A percentile compares a stretch with the other conserved stretches of the same genome.
phyloP scores from a whole-genome alignment of 441 rosid species.

The Populus tomentosa region DNA sequence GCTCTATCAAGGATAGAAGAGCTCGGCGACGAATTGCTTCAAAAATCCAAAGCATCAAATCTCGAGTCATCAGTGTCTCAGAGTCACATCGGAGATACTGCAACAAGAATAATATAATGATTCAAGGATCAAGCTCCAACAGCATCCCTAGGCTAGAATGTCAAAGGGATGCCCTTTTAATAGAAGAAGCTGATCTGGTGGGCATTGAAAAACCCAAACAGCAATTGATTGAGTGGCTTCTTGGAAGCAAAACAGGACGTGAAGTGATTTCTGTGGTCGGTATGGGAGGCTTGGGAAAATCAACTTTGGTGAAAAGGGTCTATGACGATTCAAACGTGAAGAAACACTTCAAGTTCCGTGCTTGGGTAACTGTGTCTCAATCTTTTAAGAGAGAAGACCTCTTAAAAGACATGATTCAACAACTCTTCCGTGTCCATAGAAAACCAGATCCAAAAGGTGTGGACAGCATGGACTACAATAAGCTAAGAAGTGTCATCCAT shows the following conservation, averaged over 20 bases:
- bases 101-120: slow-evolving; percentile 11
- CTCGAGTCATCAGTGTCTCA: no score
- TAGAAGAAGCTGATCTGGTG: slow-evolving; percentile 24
- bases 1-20: no score
- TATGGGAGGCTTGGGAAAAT: slow-evolving; percentile 28
- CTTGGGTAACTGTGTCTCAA: slow-evolving; percentile 2
- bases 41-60: no score
- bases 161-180: slow-evolving; percentile 15
- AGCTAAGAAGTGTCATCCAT: slow-evolving; percentile 1
- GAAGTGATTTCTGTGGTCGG: slow-evolving; percentile 22
- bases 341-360: slow-evolving; percentile 5
- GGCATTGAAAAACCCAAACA: slow-evolving; percentile 22
- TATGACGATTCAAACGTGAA: slow-evolving; percentile 8
- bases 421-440: background rate
- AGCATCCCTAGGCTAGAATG: background rate
- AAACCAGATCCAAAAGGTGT: slow-evolving; percentile 9
- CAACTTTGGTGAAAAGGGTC: slow-evolving; percentile 19
- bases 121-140: slow-evolving; percentile 21
- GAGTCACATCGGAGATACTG: slow-evolving; percentile 2
- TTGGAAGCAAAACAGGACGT: slow-evolving; percentile 11
- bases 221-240: slow-evolving; percentile 16
- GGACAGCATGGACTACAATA: slow-evolving; percentile 8
- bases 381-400: background rate
- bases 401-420: slow-evolving; percentile 16
- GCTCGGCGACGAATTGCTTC: no score